Evolutionary conservation across 306 rosid species (phyloP).

Genomic region (Malus domestica): ASM211411v1 NC_041801.1:2712001-2712500

Average conservation of each 20-base stretch:
- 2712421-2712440: conserved; percentile 31
- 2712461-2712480: conserved; percentile 15
- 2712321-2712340: conserved; percentile 36
- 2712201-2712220: conserved; percentile 30
- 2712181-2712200: conserved; percentile 29
- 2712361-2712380: conserved; percentile 4
- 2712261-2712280: conserved; percentile 36
- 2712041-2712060: conserved; percentile 38
- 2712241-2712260: conserved; percentile 29
- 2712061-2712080: conserved; percentile 27
- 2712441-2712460: conserved; percentile 25
- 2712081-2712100: not conserved
- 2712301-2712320: conserved; percentile 23
- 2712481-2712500: conserved; percentile 31
- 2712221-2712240: conserved; percentile 23
- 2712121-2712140: not conserved
- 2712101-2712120: not conserved
- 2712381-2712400: conserved; percentile 3
- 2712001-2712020: conserved; percentile 42
- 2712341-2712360: conserved; percentile 26
- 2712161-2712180: not conserved
- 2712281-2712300: conserved; percentile 25
- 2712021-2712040: conserved; percentile 26
- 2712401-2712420: conserved; percentile 18
- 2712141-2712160: no score